Evolutionary conservation across 179 eudicot genomes (phyloP).

Genomic region (Drosera spatulata): DNA sequence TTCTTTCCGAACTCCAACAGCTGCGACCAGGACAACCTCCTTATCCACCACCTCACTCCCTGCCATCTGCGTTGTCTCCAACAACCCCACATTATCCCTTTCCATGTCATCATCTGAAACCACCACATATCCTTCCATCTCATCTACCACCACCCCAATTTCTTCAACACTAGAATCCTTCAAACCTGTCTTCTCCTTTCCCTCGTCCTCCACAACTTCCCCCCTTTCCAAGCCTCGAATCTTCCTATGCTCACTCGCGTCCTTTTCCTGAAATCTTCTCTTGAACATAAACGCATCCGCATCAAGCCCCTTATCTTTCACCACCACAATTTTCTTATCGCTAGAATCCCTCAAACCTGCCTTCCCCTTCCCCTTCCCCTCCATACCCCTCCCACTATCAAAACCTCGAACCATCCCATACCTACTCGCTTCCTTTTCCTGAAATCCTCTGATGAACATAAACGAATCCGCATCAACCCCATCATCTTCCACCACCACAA

Average conservation of each 20-base stretch:
- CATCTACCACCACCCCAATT: constrained; percentile 18
- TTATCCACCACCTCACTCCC: constrained; percentile 14
- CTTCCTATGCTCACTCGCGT: too few species aligned
- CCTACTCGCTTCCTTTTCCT: constrained; percentile 11
- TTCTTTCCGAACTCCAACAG: constrained; percentile 19
- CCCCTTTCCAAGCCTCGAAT: too few species aligned
- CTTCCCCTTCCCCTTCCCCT: constrained; percentile 9
- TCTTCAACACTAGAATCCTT: constrained; percentile 27
- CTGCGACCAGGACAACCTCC: constrained; percentile 5
- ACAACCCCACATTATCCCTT: not conserved
- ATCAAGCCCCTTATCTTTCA: too few species aligned
- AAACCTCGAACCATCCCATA: constrained; percentile 10
- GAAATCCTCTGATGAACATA: not conserved
- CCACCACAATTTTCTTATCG: too few species aligned
- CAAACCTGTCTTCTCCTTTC: too few species aligned
- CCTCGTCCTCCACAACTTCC: too few species aligned
- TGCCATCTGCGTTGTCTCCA: constrained; percentile 3
- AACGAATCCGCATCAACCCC: too few species aligned
- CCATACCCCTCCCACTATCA: constrained; percentile 12
- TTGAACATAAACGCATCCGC: too few species aligned
- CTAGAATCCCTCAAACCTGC: constrained; percentile 18
- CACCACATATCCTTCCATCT: constrained; percentile 17
- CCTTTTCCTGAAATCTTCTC: too few species aligned
- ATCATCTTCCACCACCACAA: not conserved
- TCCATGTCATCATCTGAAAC: constrained; percentile 14